These are phyloP conservation scores for Starmera amethionina DNA, from an alignment of 805 yeast genomes.

Conservation along the genomic window DNA sequence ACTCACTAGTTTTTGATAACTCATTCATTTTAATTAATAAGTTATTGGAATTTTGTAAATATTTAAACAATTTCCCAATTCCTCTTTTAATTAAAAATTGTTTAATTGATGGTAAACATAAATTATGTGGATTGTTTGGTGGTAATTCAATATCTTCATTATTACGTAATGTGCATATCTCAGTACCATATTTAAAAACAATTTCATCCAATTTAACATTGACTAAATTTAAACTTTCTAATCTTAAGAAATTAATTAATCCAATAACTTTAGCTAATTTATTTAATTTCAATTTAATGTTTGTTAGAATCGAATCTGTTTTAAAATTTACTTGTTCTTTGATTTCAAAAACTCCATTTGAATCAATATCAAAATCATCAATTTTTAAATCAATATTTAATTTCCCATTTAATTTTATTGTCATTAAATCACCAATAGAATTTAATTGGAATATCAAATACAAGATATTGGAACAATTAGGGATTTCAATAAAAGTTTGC, in stretches of 20 bases:
- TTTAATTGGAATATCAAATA: conserved; percentile 20
- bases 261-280: conserved; percentile 17
- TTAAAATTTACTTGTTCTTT: conserved; percentile 10
- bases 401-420: conserved; percentile 25
- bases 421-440: conserved; percentile 14
- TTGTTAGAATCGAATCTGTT: conserved; percentile 6
- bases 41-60: conserved; percentile 12
- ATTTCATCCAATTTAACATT: conserved; percentile 17
- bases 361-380: conserved; percentile 12
- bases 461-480: conserved; percentile 25
- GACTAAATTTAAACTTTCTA: conserved; percentile 12
- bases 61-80: conserved; percentile 10
- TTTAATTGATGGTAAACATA: conserved; percentile 15
- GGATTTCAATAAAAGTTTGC: conserved; percentile 25
- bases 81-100: conserved; percentile 13
- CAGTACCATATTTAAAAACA: conserved; percentile 17
- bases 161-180: conserved; percentile 14
- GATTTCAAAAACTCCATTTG: conserved; percentile 12
- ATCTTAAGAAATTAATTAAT: conserved; percentile 13
- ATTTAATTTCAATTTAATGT: conserved; percentile 9
- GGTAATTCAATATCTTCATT: conserved; percentile 14
- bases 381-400: conserved; percentile 10
- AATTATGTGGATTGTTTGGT: conserved; percentile 14
- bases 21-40: conserved; percentile 11
- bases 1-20: conserved; percentile 1